Conservation (phyloP, 768 basidiomycete genomes). For the Collybia sordida region DNA sequence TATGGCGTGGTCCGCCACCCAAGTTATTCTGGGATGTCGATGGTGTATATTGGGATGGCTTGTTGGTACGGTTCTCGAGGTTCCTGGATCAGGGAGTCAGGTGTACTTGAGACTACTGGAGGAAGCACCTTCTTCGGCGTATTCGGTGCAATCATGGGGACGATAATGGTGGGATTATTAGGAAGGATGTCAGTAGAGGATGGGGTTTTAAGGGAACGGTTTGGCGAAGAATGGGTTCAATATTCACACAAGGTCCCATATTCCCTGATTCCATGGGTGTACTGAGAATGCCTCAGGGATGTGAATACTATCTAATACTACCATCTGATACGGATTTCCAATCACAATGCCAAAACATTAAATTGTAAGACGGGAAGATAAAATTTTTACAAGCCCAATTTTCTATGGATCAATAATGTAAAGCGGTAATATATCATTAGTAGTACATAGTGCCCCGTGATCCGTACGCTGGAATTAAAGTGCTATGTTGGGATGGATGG, state of each 20-base stretch:
- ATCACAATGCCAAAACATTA: too few species aligned
- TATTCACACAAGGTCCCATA: slow-evolving; percentile 11
- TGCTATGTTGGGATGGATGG: too few species aligned
- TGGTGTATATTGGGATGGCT: not conserved
- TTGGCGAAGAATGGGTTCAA: slow-evolving; percentile 14
- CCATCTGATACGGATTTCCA: too few species aligned
- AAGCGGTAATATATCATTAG: too few species aligned
- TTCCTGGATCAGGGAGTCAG: slow-evolving; percentile 13
- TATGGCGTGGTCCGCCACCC: slow-evolving; percentile 11
- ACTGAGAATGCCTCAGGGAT: slow-evolving; percentile 2
- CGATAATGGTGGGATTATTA: not conserved
- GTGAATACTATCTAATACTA: too few species aligned
- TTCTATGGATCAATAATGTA: too few species aligned
- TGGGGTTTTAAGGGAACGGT: slow-evolving; percentile 7
- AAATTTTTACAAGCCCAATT: too few species aligned
- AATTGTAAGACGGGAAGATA: too few species aligned
- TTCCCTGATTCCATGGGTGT: slow-evolving; percentile 10
- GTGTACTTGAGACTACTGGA: not conserved
- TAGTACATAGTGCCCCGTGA: too few species aligned
- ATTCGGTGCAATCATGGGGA: slow-evolving; percentile 2
- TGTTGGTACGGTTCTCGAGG: slow-evolving; percentile 5
- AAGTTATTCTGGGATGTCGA: slow-evolving; percentile 1
- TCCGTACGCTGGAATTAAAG: too few species aligned
- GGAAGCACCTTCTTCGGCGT: slow-evolving; percentile 1
- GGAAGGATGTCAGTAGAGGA: slow-evolving; percentile 11